Percentiles rank a stretch among this genome's conserved stretches.
Conservation (phyloP, 176 grass and related monocot species). For the Cenchrus purpureus region DNA sequence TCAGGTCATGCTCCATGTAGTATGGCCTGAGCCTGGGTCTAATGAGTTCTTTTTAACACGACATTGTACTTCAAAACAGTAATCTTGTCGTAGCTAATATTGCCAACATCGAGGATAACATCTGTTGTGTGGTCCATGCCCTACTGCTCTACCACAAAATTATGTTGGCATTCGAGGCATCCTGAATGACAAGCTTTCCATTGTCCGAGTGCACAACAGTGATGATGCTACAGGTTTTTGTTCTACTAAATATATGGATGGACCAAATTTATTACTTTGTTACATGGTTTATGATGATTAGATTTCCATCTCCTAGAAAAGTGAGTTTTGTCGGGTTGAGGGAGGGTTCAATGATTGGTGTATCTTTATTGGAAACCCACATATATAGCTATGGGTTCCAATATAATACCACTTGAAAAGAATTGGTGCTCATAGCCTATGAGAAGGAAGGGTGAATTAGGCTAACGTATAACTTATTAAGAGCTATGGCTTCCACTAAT, state of each 20-base stretch:
- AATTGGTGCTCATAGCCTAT: too few species aligned
- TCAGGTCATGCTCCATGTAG: slow-evolving; percentile 22
- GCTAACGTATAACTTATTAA: too few species aligned
- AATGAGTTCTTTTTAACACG: background rate
- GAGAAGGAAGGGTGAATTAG: too few species aligned
- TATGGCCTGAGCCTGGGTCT: slow-evolving; percentile 41
- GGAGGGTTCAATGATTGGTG: background rate
- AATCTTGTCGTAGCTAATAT: background rate
- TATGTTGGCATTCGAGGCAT: background rate
- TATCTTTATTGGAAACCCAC: slow-evolving; percentile 53
- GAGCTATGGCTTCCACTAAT: too few species aligned
- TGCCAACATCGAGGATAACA: background rate
- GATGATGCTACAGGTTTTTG: background rate
- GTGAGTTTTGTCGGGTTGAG: background rate
- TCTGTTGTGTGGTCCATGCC: slow-evolving; percentile 41
- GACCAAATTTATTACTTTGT: background rate
- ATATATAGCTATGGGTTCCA: slow-evolving; percentile 17
- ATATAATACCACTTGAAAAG: too few species aligned
- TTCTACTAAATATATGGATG: background rate
- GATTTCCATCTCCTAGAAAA: background rate
- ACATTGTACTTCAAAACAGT: background rate
- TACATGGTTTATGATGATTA: slow-evolving; percentile 1
- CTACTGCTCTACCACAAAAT: slow-evolving; percentile 43
- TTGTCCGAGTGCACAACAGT: background rate
- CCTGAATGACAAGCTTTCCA: slow-evolving; percentile 9